Evolutionary conservation across 2,329 filamentous ascomycete species (phyloP).

Genomic region (Clarireedia monteithiana): DNA sequence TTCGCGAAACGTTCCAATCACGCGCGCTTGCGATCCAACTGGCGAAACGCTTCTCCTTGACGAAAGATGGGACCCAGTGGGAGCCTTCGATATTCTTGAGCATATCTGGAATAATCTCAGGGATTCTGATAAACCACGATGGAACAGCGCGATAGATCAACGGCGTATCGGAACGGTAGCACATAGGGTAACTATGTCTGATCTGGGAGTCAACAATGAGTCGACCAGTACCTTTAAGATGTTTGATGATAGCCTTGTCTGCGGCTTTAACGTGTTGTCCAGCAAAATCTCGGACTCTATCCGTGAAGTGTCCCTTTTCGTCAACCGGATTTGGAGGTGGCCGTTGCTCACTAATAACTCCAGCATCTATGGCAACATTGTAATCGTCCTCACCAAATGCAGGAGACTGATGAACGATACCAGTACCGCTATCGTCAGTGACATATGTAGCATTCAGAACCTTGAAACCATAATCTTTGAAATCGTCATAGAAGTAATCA

Average conservation of each 20-base stretch:
- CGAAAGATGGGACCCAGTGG: slow-evolving; percentile 84
- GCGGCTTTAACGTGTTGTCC: slow-evolving; percentile 88
- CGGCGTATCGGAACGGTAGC: slow-evolving; percentile 89
- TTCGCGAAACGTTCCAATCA: slow-evolving; percentile 93
- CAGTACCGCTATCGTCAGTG: slow-evolving; percentile 81
- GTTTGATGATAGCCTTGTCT: slow-evolving; percentile 87
- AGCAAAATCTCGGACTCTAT: slow-evolving; percentile 69
- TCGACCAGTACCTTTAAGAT: slow-evolving; percentile 69
- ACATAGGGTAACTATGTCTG: slow-evolving; percentile 88
- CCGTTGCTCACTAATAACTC: slow-evolving; percentile 68
- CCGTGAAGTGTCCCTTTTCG: slow-evolving; percentile 71
- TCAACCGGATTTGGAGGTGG: slow-evolving; percentile 89
- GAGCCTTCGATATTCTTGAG: slow-evolving; percentile 82
- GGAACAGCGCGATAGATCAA: slow-evolving; percentile 88
- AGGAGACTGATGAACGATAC: slow-evolving; percentile 88
- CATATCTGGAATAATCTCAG: slow-evolving; percentile 77
- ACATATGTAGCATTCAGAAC: slow-evolving; percentile 82
- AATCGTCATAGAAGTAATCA: slow-evolving; percentile 82
- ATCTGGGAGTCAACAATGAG: slow-evolving; percentile 81
- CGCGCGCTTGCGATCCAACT: slow-evolving; percentile 88
- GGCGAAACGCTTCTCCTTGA: slow-evolving; percentile 85
- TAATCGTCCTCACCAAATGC: slow-evolving; percentile 97
- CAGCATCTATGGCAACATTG: slow-evolving; percentile 66
- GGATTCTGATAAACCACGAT: slow-evolving; percentile 90
- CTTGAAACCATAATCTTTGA: slow-evolving; percentile 75